Evolutionary conservation across 1,284 basidiomycete species (phyloP), one percentile per base, ranked within the genome.

Genomic region (Inonotus obliquus): DNA sequence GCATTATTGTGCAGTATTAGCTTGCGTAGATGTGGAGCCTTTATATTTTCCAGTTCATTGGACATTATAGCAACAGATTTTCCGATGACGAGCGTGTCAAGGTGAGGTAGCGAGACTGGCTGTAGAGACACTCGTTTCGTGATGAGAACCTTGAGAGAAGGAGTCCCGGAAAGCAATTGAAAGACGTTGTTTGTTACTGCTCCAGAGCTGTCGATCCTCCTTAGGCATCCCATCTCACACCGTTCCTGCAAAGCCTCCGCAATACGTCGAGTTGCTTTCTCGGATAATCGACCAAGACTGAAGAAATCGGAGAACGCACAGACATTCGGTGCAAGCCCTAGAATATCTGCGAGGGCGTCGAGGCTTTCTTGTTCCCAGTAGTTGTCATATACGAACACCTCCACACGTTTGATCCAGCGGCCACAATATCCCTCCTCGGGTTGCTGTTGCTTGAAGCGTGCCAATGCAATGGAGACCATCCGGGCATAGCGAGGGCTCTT

Each of bases 401-500:
- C 61, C 13, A 63, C 44, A 19, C 61, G 61, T 14, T 63, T 63
- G 19, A 63, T 54, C 51, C 56, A 63, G 32, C 45, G 57, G 13
- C 61, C 61, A 57, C 39, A 53, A 51, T 54, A 54, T 10, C 37
- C 27, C 2, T 53, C 29, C 19, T 53, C 49, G 2, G 1, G 4
- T 47, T 59, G 44, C 21, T 27, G 11, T 13, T 21, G 23, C 19
- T 54, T 53, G 38, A 63, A 29, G 5, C 35, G 39, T 17, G 64
- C 48, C 23, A 75, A 56, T 0, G 65, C 63, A 14, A 59, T 45
- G 1, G 70, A 69, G 11, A 74, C 57, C 1, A 65, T 52, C 21
- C 67, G 45, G 17, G 69, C 70, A 35, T 75, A 72, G 7, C 61
- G 63, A 14, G 70, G 72, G 45, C 67, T 72, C 62, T 60, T 68